These are phyloP conservation scores for Beta lomatogona DNA, from an alignment of 179 eudicot species.

Conservation along the genomic window DNA sequence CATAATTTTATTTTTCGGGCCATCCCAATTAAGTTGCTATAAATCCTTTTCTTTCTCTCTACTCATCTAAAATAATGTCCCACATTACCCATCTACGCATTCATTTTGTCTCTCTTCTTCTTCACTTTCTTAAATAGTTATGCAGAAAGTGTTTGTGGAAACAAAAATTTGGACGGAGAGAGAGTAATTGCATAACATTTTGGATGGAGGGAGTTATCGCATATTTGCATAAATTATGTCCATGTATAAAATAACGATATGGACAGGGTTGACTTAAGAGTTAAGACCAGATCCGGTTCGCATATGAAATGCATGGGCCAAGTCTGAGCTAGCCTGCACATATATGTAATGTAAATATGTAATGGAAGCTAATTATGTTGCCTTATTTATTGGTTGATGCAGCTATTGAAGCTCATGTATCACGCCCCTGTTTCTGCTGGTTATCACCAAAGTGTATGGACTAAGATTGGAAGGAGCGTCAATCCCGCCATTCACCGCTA, in stretches of 20 bases:
- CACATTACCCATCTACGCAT: too few species aligned
- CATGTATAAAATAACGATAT: too few species aligned
- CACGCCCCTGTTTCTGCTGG: slow-evolving; percentile 86
- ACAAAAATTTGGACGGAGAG: too few species aligned
- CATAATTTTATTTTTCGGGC: too few species aligned
- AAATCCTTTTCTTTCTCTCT: too few species aligned
- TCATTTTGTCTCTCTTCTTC: too few species aligned
- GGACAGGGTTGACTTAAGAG: neutral
- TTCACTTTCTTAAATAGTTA: too few species aligned
- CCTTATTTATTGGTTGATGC: slow-evolving; percentile 30
- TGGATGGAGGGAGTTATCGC: neutral
- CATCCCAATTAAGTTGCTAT: too few species aligned
- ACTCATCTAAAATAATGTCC: too few species aligned
- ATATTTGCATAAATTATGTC: too few species aligned
- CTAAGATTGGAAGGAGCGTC: slow-evolving; percentile 66
- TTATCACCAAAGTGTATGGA: slow-evolving; percentile 92
- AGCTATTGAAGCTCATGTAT: slow-evolving; percentile 95
- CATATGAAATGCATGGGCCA: neutral
- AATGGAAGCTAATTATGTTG: slow-evolving; percentile 16
- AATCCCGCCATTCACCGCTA: slow-evolving; percentile 66
- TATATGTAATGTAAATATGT: neutral
- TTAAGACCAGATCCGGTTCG: neutral
- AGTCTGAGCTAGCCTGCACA: neutral
- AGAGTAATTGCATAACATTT: neutral
- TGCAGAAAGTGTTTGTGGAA: too few species aligned